Conservation (phyloP, 768 basidiomycete genomes). For the Solioccasus polychromus region DNA sequence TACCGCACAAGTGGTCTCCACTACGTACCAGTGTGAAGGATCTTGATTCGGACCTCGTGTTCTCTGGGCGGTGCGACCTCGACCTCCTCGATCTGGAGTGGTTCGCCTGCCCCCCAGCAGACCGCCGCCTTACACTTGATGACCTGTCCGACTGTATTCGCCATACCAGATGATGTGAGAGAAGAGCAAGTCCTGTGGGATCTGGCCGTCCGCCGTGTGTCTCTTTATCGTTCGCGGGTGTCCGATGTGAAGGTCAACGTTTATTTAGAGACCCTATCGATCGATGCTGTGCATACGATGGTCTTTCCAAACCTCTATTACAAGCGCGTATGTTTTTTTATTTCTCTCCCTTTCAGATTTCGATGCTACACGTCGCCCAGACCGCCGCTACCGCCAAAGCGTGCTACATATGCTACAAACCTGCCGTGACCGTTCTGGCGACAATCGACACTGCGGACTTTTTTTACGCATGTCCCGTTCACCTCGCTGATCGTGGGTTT, state of each 20-base stretch:
- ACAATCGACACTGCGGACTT: slow-evolving; percentile 84
- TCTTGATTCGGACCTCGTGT: slow-evolving; percentile 90
- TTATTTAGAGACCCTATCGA: background rate
- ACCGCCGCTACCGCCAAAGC: slow-evolving; percentile 73
- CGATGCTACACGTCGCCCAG: slow-evolving; percentile 36
- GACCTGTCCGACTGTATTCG: slow-evolving; percentile 68
- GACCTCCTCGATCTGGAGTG: slow-evolving; percentile 84
- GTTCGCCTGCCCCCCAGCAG: slow-evolving; percentile 91
- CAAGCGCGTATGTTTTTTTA: slow-evolving; percentile 63
- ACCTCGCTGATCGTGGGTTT: slow-evolving; percentile 79
- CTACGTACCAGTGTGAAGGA: slow-evolving; percentile 79
- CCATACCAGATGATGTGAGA: slow-evolving; percentile 47
- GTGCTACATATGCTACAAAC: slow-evolving; percentile 77
- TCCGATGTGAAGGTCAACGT: slow-evolving; percentile 8
- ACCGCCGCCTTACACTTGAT: slow-evolving; percentile 91
- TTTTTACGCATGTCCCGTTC: slow-evolving; percentile 78
- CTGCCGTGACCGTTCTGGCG: slow-evolving; percentile 80
- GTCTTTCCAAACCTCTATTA: slow-evolving; percentile 85
- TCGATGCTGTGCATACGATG: slow-evolving; percentile 38
- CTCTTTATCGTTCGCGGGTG: background rate
- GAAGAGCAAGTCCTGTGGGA: slow-evolving; percentile 9
- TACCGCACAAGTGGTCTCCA: slow-evolving; percentile 1
- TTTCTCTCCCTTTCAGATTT: background rate
- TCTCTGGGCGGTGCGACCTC: slow-evolving; percentile 90
- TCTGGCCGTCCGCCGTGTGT: background rate